Evolutionary conservation across 805 yeast genomes (phyloP).

Genomic region (Lipomyces spencermartinsiae): DNA sequence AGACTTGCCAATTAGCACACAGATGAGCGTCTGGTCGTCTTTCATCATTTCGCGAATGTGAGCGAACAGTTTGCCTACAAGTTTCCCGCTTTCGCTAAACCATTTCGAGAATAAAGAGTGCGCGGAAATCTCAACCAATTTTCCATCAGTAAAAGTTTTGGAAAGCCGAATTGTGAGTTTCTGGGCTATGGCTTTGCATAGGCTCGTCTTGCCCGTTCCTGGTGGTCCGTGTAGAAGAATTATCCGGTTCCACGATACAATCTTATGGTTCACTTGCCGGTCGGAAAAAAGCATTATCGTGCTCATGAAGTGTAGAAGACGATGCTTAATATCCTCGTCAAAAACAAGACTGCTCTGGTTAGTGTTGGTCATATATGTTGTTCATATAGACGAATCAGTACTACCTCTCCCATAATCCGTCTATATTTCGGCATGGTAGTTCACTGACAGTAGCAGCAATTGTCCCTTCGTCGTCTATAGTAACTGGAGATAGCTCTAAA

Average conservation of each 20-base stretch:
- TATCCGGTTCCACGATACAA: slow-evolving; percentile 37
- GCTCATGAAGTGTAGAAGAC: slow-evolving; percentile 46
- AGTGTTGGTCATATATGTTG: background rate
- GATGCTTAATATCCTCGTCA: slow-evolving; percentile 45
- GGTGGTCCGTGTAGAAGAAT: slow-evolving; percentile 54
- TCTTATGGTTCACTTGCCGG: slow-evolving; percentile 27
- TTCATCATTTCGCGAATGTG: slow-evolving; percentile 45
- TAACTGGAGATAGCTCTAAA: slow-evolving; percentile 1
- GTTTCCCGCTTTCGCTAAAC: slow-evolving; percentile 56
- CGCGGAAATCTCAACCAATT: slow-evolving; percentile 53
- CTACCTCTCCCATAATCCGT: slow-evolving; percentile 48
- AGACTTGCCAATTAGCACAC: slow-evolving; percentile 47
- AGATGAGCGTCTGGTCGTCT: slow-evolving; percentile 42
- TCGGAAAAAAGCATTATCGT: slow-evolving; percentile 44
- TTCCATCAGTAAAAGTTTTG: slow-evolving; percentile 39
- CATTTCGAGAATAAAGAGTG: slow-evolving; percentile 54
- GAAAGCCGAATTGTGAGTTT: slow-evolving; percentile 47
- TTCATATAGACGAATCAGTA: background rate
- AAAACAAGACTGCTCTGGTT: slow-evolving; percentile 42
- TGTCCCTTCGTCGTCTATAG: slow-evolving; percentile 28
- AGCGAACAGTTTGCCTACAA: slow-evolving; percentile 49
- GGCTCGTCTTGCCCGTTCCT: slow-evolving; percentile 56
- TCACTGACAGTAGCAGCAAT: slow-evolving; percentile 23
- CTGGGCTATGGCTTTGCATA: slow-evolving; percentile 52
- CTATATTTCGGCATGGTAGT: slow-evolving; percentile 46